Evolutionary conservation across 202 grass and related monocot species (phyloP).

Genomic region (Panicum virgatum): DNA sequence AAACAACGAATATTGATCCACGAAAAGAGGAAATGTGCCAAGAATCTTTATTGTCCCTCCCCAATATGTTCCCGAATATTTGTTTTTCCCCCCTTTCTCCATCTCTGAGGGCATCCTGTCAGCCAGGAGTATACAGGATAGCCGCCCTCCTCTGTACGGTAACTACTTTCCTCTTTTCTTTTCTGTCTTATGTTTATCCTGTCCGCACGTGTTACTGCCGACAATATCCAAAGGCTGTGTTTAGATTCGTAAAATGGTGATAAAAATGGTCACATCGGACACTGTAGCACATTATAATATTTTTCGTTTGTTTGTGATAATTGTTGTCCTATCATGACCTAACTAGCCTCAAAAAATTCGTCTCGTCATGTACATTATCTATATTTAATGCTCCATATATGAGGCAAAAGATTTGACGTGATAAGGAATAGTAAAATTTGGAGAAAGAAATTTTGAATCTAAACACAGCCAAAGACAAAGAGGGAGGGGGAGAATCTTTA

Average conservation of each 20-base stretch:
- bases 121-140: background rate
- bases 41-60: conserved; percentile 6
- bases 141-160: background rate
- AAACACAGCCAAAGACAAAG: background rate
- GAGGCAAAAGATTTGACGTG: too few species aligned
- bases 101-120: background rate
- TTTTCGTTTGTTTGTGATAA: too few species aligned
- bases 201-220: conserved; percentile 21
- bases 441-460: too few species aligned
- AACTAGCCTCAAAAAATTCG: too few species aligned
- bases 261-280: too few species aligned
- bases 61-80: conserved; percentile 20
- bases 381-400: too few species aligned
- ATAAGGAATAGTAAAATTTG: too few species aligned
- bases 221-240: conserved; percentile 15
- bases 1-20: conserved; percentile 10
- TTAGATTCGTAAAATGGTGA: too few species aligned
- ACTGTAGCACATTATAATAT: too few species aligned
- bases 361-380: too few species aligned
- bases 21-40: background rate
- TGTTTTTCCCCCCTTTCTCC: background rate
- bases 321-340: too few species aligned
- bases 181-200: background rate
- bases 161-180: background rate
- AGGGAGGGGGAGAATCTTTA: conserved; percentile 16